Percentiles rank a stretch among this genome's conserved stretches.
These are phyloP conservation scores for Lachnum nothofagi DNA, from an alignment of 2,329 filamentous ascomycete genomes.

Conservation along the genomic window DNA sequence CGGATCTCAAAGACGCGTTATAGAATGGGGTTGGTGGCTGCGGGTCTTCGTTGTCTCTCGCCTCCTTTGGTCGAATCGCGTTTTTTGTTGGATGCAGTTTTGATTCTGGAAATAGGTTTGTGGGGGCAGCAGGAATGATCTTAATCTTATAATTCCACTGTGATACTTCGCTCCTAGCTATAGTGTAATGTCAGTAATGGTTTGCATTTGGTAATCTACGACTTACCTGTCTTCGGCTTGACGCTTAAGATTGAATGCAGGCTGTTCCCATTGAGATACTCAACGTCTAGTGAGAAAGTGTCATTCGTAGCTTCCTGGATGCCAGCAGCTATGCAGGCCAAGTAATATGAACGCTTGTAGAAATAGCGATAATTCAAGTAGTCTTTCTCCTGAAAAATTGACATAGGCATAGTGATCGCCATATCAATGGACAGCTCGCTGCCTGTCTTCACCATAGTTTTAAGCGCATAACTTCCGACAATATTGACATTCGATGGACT, in stretches of 20 bases:
- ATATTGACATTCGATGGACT: conserved; percentile 77
- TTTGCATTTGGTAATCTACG: neutral
- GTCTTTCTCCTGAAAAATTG: conserved; percentile 88
- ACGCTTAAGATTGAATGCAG: conserved; percentile 64
- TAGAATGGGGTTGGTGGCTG: conserved; percentile 70
- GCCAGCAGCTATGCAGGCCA: conserved; percentile 72
- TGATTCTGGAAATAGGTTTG: conserved; percentile 61
- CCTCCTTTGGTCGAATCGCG: conserved; percentile 57
- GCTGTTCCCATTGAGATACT: conserved; percentile 65
- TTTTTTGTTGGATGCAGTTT: conserved; percentile 69
- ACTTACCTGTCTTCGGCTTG: conserved; percentile 32
- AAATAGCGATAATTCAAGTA: conserved; percentile 91
- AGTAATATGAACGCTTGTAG: conserved; percentile 87
- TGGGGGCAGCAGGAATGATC: conserved; percentile 69
- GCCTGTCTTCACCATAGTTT: conserved; percentile 65
- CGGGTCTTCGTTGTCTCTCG: conserved; percentile 38
- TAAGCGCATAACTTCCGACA: conserved; percentile 78
- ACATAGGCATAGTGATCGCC: conserved; percentile 75
- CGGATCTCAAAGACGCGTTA: conserved; percentile 77
- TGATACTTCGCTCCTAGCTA: conserved; percentile 32
- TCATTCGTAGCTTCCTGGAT: conserved; percentile 55
- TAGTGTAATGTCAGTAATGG: neutral
- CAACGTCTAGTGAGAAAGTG: conserved; percentile 56
- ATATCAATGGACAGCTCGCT: conserved; percentile 65
- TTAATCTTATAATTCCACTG: conserved; percentile 56